Percentiles rank a stretch among this genome's conserved stretches.
These are phyloP conservation scores for Cyberlindnera euphorbiiphila DNA, from an alignment of 805 yeast genomes.

Conservation along the genomic window DNA sequence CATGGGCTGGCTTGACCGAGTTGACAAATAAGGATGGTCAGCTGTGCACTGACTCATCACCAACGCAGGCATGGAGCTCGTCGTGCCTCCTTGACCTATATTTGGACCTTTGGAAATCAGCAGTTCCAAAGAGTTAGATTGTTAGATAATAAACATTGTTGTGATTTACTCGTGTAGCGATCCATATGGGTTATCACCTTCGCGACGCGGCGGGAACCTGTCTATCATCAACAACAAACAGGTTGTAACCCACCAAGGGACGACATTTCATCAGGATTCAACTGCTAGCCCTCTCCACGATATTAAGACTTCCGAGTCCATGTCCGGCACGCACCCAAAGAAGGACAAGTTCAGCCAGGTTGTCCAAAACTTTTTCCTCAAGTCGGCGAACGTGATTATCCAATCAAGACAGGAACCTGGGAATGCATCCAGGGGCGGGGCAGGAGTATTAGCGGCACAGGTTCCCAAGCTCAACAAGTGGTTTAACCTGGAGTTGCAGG, in stretches of 20 bases:
- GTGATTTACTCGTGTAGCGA: too few species aligned
- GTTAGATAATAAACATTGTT: too few species aligned
- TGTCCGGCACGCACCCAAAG: slow-evolving; percentile 2
- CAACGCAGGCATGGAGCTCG: slow-evolving; percentile 96
- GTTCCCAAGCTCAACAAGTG: slow-evolving; percentile 46
- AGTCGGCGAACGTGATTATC: slow-evolving; percentile 54
- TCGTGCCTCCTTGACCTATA: slow-evolving; percentile 80
- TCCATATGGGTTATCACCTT: too few species aligned
- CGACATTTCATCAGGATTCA: too few species aligned
- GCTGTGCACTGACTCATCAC: slow-evolving; percentile 80
- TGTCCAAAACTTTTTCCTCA: slow-evolving; percentile 53
- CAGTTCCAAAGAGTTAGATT: too few species aligned
- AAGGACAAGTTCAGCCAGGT: slow-evolving; percentile 27
- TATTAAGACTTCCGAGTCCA: too few species aligned
- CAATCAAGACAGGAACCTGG: slow-evolving; percentile 36
- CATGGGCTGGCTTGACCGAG: slow-evolving; percentile 94
- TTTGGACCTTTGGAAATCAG: slow-evolving; percentile 49
- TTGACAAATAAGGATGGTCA: slow-evolving; percentile 86
- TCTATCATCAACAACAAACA: too few species aligned
- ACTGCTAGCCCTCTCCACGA: too few species aligned
- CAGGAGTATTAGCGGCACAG: slow-evolving; percentile 1
- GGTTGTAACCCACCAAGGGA: too few species aligned
- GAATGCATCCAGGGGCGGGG: neutral
- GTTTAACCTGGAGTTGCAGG: slow-evolving; percentile 53
- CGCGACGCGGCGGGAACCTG: too few species aligned